These are phyloP conservation scores for Russula emetica DNA, from an alignment of 768 basidiomycete species.

Conservation along the genomic window DNA sequence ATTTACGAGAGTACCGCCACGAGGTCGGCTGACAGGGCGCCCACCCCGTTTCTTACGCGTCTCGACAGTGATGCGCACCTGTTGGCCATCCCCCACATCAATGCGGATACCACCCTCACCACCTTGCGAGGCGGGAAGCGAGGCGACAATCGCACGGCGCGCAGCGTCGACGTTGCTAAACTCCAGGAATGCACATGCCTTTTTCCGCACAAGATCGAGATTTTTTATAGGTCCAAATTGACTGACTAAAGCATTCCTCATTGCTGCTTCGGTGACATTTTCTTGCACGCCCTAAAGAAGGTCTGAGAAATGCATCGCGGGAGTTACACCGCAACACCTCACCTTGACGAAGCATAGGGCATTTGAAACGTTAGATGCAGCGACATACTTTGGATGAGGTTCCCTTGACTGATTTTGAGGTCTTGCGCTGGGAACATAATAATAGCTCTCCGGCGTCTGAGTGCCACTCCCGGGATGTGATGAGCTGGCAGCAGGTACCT, in stretches of 20 bases:
- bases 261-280: conserved; percentile 47
- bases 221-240: conserved; percentile 84
- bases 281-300: conserved; percentile 64
- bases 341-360: conserved; percentile 93
- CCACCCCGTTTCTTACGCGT: conserved; percentile 89
- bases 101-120: conserved; percentile 88
- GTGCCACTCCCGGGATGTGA: too few relatives aligned
- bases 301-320: conserved; percentile 5
- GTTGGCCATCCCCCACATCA: conserved; percentile 54
- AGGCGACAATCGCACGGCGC: conserved; percentile 76
- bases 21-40: conserved; percentile 57
- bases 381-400: conserved; percentile 47
- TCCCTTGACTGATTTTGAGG: too few relatives aligned
- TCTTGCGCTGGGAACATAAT: too few relatives aligned
- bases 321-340: conserved; percentile 25
- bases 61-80: conserved; percentile 69
- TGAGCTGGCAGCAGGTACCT: too few relatives aligned
- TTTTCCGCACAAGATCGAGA: conserved; percentile 79
- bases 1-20: conserved; percentile 55
- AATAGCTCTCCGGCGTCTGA: too few relatives aligned
- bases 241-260: conserved; percentile 47
- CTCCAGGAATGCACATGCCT: conserved; percentile 94
- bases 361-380: conserved; percentile 61
- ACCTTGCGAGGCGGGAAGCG: conserved; percentile 60
- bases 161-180: conserved; percentile 75